Conservation (phyloP, 148 eudicot species). For the Hydrangea macrophylla region DNA sequence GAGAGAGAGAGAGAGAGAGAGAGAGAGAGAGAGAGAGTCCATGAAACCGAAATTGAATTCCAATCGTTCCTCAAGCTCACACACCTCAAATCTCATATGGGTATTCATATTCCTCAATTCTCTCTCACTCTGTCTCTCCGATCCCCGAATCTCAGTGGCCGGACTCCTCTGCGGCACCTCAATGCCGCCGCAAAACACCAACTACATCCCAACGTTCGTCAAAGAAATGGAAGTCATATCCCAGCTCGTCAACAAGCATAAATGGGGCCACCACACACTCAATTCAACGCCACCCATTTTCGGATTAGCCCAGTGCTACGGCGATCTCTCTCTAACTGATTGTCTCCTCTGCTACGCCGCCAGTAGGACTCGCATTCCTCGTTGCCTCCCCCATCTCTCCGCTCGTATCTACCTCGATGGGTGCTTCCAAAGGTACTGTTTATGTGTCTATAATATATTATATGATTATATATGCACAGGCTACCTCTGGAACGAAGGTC, state of each 20-base stretch:
- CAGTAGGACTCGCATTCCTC: slow-evolving; percentile 40
- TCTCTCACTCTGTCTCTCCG: slow-evolving; percentile 15
- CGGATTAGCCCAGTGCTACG: slow-evolving; percentile 38
- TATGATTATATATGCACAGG: too few relatives aligned
- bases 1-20: too few relatives aligned
- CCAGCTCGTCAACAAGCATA: slow-evolving; percentile 3
- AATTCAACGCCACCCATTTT: slow-evolving; percentile 21
- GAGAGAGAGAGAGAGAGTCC: background rate
- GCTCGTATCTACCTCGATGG: slow-evolving; percentile 50
- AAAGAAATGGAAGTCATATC: slow-evolving; percentile 30
- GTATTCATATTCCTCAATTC: slow-evolving; percentile 4
- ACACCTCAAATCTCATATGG: background rate
- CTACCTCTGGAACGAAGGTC: too few relatives aligned
- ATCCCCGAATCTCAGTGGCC: slow-evolving; percentile 32
- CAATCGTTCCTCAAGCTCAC: slow-evolving; percentile 14
- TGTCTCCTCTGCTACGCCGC: slow-evolving; percentile 55
- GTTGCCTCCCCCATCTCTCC: slow-evolving; percentile 33
- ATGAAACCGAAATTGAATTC: background rate
- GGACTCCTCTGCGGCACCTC: slow-evolving; percentile 22
- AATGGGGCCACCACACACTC: slow-evolving; percentile 18
- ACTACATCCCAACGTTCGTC: slow-evolving; percentile 35
- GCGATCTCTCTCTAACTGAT: slow-evolving; percentile 34
- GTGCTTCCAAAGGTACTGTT: too few relatives aligned
- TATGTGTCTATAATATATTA: too few relatives aligned
- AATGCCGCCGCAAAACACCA: slow-evolving; percentile 11